Evolutionary conservation across 2,329 filamentous ascomycete genomes (phyloP).

Genomic region (Macrophomina phaseolina): DNA sequence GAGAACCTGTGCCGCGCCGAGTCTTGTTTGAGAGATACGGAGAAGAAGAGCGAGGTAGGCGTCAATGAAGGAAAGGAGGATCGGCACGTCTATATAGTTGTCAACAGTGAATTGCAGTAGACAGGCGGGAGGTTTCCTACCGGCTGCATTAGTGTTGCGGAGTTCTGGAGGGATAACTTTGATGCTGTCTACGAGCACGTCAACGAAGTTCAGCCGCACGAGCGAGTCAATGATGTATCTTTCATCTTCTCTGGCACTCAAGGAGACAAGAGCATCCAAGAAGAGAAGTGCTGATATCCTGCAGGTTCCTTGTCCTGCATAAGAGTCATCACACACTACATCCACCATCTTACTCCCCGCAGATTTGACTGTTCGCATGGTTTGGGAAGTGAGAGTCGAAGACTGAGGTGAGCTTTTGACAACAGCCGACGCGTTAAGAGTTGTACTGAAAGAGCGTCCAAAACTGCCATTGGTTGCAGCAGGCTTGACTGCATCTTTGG

Average conservation of each 20-base stretch:
- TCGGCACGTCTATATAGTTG: slow-evolving; percentile 55
- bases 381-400: slow-evolving; percentile 53
- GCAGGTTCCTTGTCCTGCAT: slow-evolving; percentile 79
- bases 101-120: not conserved
- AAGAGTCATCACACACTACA: slow-evolving; percentile 90
- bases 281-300: slow-evolving; percentile 86
- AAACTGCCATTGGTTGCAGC: slow-evolving; percentile 47
- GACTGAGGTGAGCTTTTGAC: slow-evolving; percentile 33
- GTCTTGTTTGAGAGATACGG: slow-evolving; percentile 79
- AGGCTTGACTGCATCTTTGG: slow-evolving; percentile 37
- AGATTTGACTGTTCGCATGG: slow-evolving; percentile 73
- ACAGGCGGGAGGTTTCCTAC: slow-evolving; percentile 27
- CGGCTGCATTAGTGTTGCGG: slow-evolving; percentile 41
- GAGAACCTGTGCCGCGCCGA: slow-evolving; percentile 85
- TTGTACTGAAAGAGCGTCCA: slow-evolving; percentile 32
- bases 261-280: slow-evolving; percentile 75
- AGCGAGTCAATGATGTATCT: slow-evolving; percentile 78
- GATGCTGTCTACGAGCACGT: slow-evolving; percentile 86
- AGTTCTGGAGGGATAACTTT: slow-evolving; percentile 75
- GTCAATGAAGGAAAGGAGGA: slow-evolving; percentile 67
- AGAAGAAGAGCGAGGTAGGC: slow-evolving; percentile 83
- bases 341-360: slow-evolving; percentile 84
- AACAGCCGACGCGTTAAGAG: slow-evolving; percentile 15
- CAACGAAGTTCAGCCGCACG: slow-evolving; percentile 86
- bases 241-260: slow-evolving; percentile 75